phyloP scores from a whole-genome alignment of 2,329 filamentous ascomycete species.

The Exophiala sideris region DNA sequence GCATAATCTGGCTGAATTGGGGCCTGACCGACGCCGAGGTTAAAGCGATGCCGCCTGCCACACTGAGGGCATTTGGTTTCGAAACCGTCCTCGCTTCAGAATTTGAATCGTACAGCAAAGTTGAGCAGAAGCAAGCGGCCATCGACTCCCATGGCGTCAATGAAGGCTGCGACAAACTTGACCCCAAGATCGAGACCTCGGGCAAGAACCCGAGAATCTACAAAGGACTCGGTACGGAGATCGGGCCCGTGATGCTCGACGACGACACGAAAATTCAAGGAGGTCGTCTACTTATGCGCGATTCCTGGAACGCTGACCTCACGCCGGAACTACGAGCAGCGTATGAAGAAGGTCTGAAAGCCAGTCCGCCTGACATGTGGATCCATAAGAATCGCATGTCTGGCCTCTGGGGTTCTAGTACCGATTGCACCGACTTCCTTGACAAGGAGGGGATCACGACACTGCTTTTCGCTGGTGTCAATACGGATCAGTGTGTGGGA shows the following conservation, averaged over 20 bases:
- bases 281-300: conserved; percentile 47
- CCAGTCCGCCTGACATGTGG: conserved; percentile 44
- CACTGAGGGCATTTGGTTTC: conserved; percentile 49
- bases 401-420: conserved; percentile 51
- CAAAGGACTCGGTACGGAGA: conserved; percentile 47
- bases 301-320: conserved; percentile 56
- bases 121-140: conserved; percentile 20
- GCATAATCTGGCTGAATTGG: conserved; percentile 57
- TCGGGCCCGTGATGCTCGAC: conserved; percentile 39
- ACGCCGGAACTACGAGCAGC: conserved; percentile 45
- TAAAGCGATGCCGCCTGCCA: conserved; percentile 48
- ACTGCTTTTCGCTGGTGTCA: conserved; percentile 57
- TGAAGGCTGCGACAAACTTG: conserved; percentile 23
- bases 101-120: conserved; percentile 17
- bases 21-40: conserved; percentile 54
- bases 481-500: conserved; percentile 55
- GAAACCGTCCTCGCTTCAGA: conserved; percentile 32
- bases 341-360: conserved; percentile 32
- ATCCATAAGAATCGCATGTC: conserved; percentile 59
- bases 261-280: conserved; percentile 25
- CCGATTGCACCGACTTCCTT: conserved; percentile 45
- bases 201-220: conserved; percentile 31
- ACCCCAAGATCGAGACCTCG: conserved; percentile 19
- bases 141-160: conserved; percentile 29
- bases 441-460: conserved; percentile 43